These are phyloP conservation scores for Hypoxylon sp. DNA, from an alignment of 2,329 filamentous ascomycete genomes.

Conservation along the genomic window DNA sequence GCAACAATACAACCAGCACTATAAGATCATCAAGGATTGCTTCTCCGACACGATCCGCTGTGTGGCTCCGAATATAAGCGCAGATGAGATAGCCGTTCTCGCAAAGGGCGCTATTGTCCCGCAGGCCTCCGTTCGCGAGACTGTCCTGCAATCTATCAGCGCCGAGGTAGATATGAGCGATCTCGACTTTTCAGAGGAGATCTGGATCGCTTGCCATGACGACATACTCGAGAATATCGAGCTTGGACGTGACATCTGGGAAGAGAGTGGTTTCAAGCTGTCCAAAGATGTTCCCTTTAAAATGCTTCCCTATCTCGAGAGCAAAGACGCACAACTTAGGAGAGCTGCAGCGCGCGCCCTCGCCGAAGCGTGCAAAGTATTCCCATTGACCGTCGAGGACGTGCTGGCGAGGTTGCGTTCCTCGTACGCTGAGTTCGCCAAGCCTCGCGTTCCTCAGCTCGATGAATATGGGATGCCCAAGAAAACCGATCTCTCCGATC, in stretches of 20 bases:
- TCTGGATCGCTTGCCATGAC: slow-evolving; percentile 95
- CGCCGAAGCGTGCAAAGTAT: slow-evolving; percentile 75
- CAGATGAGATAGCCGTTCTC: slow-evolving; percentile 80
- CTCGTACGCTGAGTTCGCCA: slow-evolving; percentile 82
- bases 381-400: slow-evolving; percentile 69
- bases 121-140: slow-evolving; percentile 82
- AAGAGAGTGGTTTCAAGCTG: slow-evolving; percentile 85
- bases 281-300: slow-evolving; percentile 72
- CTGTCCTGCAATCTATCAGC: slow-evolving; percentile 89
- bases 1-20: slow-evolving; percentile 91
- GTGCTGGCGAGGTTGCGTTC: slow-evolving; percentile 75
- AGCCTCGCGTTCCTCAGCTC: slow-evolving; percentile 83
- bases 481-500: slow-evolving; percentile 87
- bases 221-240: slow-evolving; percentile 89
- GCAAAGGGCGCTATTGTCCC: slow-evolving; percentile 82
- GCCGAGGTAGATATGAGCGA: slow-evolving; percentile 93
- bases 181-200: slow-evolving; percentile 85
- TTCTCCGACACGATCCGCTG: slow-evolving; percentile 87
- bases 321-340: slow-evolving; percentile 83
- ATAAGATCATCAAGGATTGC: slow-evolving; percentile 94
- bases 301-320: slow-evolving; percentile 83
- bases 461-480: slow-evolving; percentile 96
- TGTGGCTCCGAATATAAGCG: slow-evolving; percentile 82
- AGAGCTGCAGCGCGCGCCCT: slow-evolving; percentile 85
- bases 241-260: slow-evolving; percentile 90